A percentile compares a stretch with the other conserved stretches of the same genome.
Evolutionary conservation across 1,284 basidiomycete genomes (phyloP).

Genomic region (Naganishia cerealis): DNA sequence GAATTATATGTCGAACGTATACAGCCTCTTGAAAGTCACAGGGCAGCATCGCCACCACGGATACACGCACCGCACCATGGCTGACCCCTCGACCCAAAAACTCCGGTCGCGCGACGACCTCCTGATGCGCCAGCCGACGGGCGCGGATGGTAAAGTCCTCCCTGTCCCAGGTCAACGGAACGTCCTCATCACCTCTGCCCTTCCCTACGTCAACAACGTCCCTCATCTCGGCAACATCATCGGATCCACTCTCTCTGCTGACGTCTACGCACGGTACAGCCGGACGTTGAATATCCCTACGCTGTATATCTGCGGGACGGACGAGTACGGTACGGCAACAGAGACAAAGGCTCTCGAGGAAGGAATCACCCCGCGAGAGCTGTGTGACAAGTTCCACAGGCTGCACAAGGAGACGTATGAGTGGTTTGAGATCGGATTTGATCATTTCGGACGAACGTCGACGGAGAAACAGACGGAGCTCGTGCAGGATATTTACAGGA

Average conservation of each 20-base stretch:
- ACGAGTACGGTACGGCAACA: slow-evolving; percentile 98
- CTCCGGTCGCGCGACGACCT: slow-evolving; percentile 61
- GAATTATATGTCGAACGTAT: too few species aligned
- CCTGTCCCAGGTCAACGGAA: slow-evolving; percentile 60
- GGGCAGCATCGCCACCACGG: neutral
- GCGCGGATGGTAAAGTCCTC: slow-evolving; percentile 10
- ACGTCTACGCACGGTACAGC: slow-evolving; percentile 86
- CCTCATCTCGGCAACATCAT: slow-evolving; percentile 99
- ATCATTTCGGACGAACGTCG: slow-evolving; percentile 94
- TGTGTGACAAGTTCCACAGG: slow-evolving; percentile 91
- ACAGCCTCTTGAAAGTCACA: neutral
- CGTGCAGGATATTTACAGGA: slow-evolving; percentile 80
- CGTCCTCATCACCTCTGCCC: slow-evolving; percentile 87
- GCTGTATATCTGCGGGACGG: slow-evolving; percentile 83
- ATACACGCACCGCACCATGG: slow-evolving; percentile 4
- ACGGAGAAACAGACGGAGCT: slow-evolving; percentile 86
- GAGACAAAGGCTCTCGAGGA: slow-evolving; percentile 93
- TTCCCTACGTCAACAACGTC: slow-evolving; percentile 99
- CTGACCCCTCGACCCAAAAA: slow-evolving; percentile 46
- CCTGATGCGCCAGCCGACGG: slow-evolving; percentile 24
- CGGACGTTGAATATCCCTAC: slow-evolving; percentile 59
- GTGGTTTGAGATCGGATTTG: slow-evolving; percentile 73
- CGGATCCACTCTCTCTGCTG: slow-evolving; percentile 78
- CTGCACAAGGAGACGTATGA: slow-evolving; percentile 91
- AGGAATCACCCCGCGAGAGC: slow-evolving; percentile 76